Percentiles rank a stretch among this genome's conserved stretches.
Conservation (phyloP, 345 rosid genomes). For the Hibiscus mutabilis region DNA sequence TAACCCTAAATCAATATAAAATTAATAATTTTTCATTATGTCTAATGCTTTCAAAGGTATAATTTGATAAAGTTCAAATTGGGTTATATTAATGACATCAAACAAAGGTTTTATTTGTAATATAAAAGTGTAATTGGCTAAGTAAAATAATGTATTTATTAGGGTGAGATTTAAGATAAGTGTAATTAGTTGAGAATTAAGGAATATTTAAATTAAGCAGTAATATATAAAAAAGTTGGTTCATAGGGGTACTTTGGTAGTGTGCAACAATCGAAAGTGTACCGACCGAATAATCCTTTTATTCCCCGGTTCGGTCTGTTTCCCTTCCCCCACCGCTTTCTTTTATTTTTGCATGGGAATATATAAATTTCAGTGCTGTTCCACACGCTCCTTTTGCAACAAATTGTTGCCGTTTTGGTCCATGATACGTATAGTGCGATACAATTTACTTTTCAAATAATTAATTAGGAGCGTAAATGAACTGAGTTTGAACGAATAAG, state of each 20-base stretch:
- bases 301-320: conserved; percentile 29
- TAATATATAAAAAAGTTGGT: neutral
- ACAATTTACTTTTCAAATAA: too few species aligned
- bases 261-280: neutral
- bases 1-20: too few species aligned
- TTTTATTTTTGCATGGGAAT: conserved; percentile 42
- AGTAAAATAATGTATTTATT: neutral
- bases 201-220: neutral
- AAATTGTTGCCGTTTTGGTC: neutral
- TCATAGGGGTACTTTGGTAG: conserved; percentile 7
- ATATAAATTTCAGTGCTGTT: conserved; percentile 1
- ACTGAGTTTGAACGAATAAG: too few species aligned
- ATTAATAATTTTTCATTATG: too few species aligned
- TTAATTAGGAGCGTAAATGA: too few species aligned
- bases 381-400: conserved; percentile 14
- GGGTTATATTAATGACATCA: too few species aligned
- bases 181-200: neutral
- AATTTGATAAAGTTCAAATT: too few species aligned
- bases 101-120: too few species aligned
- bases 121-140: too few species aligned
- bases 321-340: conserved; percentile 17
- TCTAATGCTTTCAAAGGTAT: too few species aligned
- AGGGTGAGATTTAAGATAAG: neutral
- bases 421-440: neutral
- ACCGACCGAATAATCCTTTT: conserved; percentile 32